Evolutionary conservation across 805 yeast genomes (phyloP).

Genomic region (Wickerhamomyces xylosicus): DNA sequence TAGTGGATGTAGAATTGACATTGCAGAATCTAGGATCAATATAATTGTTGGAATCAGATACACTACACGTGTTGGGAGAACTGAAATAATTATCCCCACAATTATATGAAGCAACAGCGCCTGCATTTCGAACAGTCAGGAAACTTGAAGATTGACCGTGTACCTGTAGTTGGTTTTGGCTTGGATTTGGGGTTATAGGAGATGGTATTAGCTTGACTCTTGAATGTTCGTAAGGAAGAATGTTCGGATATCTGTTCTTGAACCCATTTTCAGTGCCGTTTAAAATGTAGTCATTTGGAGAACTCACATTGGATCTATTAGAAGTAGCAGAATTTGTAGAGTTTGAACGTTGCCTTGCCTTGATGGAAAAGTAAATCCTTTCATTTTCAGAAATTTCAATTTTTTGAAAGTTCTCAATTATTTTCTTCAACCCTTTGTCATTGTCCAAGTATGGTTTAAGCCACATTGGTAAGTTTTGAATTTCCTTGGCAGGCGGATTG

Average conservation of each 20-base stretch:
- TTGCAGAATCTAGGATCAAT: no score
- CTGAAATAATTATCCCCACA: not conserved
- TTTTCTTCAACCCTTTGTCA: not conserved
- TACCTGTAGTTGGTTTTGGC: conserved; percentile 1
- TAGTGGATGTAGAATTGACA: not conserved
- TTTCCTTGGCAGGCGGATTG: not conserved
- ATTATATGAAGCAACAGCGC: not conserved
- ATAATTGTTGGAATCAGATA: no score
- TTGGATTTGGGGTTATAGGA: conserved; percentile 15
- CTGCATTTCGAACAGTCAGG: not conserved
- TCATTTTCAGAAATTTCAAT: not conserved
- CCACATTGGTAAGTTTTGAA: conserved; percentile 41
- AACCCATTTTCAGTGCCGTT: conserved; percentile 55
- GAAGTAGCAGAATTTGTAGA: not conserved
- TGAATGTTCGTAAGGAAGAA: conserved; percentile 59
- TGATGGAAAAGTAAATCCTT: not conserved
- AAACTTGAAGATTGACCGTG: conserved; percentile 2
- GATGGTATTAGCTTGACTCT: conserved; percentile 26
- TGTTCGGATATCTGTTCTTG: conserved; percentile 74
- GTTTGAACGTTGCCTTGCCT: not conserved
- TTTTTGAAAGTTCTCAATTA: not conserved
- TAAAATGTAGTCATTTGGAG: conserved; percentile 1
- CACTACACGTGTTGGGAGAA: no score
- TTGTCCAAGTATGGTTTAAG: conserved; percentile 22
- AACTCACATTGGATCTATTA: not conserved